Percentiles rank a stretch among this genome's conserved stretches.
Evolutionary conservation across 768 basidiomycete genomes (phyloP).

Genomic region (Termitomyces sp.): DNA sequence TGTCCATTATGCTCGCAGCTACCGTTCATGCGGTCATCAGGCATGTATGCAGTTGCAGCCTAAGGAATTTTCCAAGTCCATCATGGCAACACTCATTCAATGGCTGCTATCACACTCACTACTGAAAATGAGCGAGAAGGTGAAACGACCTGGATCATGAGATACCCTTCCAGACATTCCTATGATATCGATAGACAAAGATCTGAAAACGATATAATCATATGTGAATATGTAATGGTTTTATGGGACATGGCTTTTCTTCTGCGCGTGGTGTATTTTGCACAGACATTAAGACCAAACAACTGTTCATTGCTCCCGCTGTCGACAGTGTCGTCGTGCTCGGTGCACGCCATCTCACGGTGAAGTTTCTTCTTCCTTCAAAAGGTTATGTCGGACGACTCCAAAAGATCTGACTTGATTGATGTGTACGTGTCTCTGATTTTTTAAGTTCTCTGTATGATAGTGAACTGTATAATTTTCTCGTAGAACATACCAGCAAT

Average conservation of each 20-base stretch:
- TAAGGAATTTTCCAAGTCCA: not conserved
- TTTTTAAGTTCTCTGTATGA: not conserved
- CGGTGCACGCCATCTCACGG: not conserved
- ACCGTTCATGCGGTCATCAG: not conserved
- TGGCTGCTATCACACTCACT: not conserved
- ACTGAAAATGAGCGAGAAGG: not conserved
- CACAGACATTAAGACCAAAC: slow-evolving; percentile 1
- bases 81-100: not conserved
- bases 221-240: not conserved
- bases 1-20: not conserved
- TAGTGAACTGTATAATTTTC: not conserved
- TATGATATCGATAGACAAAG: not conserved
- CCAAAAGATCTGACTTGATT: slow-evolving; percentile 63
- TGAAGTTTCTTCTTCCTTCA: not conserved
- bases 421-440: slow-evolving; percentile 49
- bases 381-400: slow-evolving; percentile 38
- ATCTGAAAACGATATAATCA: not conserved
- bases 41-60: not conserved
- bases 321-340: not conserved
- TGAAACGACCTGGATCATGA: not conserved
- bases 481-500: slow-evolving; percentile 56
- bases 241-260: not conserved
- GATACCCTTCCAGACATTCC: not conserved
- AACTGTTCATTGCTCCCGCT: not conserved
- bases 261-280: not conserved